Base-by-base conservation (phyloP, 805 yeast species). In the Torulaspora microellipsoides region DNA sequence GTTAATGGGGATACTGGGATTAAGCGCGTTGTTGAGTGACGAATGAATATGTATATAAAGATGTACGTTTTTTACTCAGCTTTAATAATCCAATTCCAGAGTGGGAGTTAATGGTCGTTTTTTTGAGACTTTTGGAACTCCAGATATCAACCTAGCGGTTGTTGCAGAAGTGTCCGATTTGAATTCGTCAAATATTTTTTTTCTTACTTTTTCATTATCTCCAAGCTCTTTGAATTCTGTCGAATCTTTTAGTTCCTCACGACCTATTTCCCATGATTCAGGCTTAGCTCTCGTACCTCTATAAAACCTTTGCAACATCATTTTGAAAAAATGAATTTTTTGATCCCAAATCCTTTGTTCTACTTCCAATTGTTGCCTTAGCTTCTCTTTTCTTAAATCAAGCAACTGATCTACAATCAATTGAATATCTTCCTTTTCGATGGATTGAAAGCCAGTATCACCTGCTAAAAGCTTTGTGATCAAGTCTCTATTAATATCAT, bases 1-100 rank as follows among this genome's bases (percentile, higher is more conserved):
- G 0, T 67, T 91, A 59, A 66, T 93, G 56, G 96, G 87, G 0
- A 59, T 83, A 27, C 70, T 90, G 67, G 90, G 83, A 2, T 40
- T 91, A 15, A 72, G 88, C 14, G 77, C 95, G 1, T 62, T 90
- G 42, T 59, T 88, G 15, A 72, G 74, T 40, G 71, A 72, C 31
- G 88, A 83, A 48, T 76, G 25, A 20, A 29, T 29, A 29, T 29
- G 14, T n/a, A 36, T 14, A 25, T 14, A 29, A 2, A 29, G 15
- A 17, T 15, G 17, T 8, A 36, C 25, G 25, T 3, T 20, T 20
- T 20, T 20, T 20, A 20, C 15, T 23, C 14, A 11, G 35, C 13
- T 15, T 53, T 46, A 67, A 48, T 67, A 66, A 45, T 67, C 71
- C 31, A 67, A 43, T 39, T 66, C 68, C 14, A 56, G 45, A 1